Evolutionary conservation across 441 rosid genomes (phyloP).

Genomic region (Sinapis alba): DNA sequence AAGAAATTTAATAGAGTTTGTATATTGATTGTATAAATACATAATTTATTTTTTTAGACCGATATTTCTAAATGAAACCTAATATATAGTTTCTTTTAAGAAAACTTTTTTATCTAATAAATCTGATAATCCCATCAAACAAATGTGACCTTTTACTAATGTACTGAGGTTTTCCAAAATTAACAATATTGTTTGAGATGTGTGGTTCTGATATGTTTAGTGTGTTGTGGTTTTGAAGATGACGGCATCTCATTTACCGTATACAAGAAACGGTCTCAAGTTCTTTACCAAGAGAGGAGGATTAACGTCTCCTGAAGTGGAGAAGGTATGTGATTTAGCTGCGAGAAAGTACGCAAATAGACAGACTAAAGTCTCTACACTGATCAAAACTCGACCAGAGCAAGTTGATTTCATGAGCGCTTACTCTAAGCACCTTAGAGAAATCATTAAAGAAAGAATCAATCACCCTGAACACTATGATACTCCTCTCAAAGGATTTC

Average conservation of each 20-base stretch:
- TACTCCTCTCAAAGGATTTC: conserved; percentile 75
- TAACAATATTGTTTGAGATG: background rate
- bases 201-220: background rate
- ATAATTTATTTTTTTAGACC: too few species aligned
- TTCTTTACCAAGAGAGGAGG: conserved; percentile 93
- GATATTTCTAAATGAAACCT: too few species aligned
- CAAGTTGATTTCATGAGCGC: conserved; percentile 77
- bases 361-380: conserved; percentile 63
- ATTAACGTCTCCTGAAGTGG: conserved; percentile 79
- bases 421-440: conserved; percentile 67
- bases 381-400: conserved; percentile 44
- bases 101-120: too few species aligned
- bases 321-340: conserved; percentile 76
- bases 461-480: conserved; percentile 77
- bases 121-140: too few species aligned
- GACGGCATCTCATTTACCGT: conserved; percentile 97
- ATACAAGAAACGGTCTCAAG: conserved; percentile 87
- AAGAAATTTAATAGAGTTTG: too few species aligned
- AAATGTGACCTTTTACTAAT: too few species aligned
- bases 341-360: conserved; percentile 73
- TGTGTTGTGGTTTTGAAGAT: conserved; percentile 51
- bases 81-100: too few species aligned
- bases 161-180: too few species aligned
- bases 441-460: conserved; percentile 72
- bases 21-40: too few species aligned